Base-by-base conservation (phyloP, 225 moss, liverwort and hornwort genomes). In the Sphagnum contortum region DNA sequence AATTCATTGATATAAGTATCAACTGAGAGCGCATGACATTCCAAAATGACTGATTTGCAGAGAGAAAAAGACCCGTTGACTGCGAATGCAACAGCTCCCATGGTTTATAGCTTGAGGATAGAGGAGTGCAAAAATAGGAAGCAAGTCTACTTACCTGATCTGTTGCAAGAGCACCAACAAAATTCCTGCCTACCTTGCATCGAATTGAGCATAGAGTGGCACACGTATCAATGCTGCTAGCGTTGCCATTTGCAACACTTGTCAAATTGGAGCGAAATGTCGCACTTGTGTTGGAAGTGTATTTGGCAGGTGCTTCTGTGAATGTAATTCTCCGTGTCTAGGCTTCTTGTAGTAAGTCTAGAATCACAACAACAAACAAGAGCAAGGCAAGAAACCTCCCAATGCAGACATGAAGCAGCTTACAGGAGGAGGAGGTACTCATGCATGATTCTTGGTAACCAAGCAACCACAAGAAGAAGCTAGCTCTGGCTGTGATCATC, bases 211-310 rank as follows among this genome's bases (percentile, higher is more conserved):
- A 94, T n/a, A 71, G 76, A 46, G 65, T 78, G n/a, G 65, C 79
- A 64, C 94, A 94, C 7, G 83, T 85, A 68, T 89, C 72, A 68
- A 64, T 83, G 59, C 87, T 88, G 69, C 78, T 73, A 5, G 65
- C 55, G n/a, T 60, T 73, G 4, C 76, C 59, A 29, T 29, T 29
- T 29, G 29, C 29, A 29, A 1, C 29, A 29, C 29, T 29, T 29
- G 29, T 29, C 14, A 87, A 76, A 13, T 47, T 68, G 63, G 89
- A 89, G 59, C 75, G 70, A 70, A 94, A 94, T 5, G 60, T 64
- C 51, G 89, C 87, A 52, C 68, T 84, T 5, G 57, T 74, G 7
- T 80, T 72, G 3, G 80, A 64, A 0, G 91, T 89, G 44, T 69
- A 75, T 9, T 2, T 64, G 0, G 69, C 63, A 4, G 94, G 94